A percentile compares a stretch with the other conserved stretches of the same genome.
phyloP scores from a whole-genome alignment of 2,329 filamentous ascomycete species.

The Samsoniella hepiali region DNA sequence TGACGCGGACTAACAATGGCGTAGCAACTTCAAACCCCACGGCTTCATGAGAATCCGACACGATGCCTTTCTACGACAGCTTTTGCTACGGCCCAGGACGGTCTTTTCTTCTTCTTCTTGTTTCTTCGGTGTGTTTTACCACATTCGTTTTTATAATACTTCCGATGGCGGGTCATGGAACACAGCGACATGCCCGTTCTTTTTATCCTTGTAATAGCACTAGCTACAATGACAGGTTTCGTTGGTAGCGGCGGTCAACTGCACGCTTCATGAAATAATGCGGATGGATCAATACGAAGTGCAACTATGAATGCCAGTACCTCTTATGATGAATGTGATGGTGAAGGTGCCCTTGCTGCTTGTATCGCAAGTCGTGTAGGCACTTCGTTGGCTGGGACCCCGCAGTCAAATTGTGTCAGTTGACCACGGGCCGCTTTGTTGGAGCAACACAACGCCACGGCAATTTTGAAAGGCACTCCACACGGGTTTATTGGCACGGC shows the following conservation, averaged over 20 bases:
- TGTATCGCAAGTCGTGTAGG: too few relatives aligned
- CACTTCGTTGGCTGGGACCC: too few relatives aligned
- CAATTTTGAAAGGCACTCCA: background rate
- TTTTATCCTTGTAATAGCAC: background rate
- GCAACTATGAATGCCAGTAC: background rate
- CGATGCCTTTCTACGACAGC: background rate
- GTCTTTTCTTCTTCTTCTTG: slow-evolving; percentile 1
- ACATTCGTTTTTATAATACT: background rate
- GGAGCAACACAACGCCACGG: background rate
- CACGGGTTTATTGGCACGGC: background rate
- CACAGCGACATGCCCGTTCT: slow-evolving; percentile 8
- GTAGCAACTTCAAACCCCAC: background rate
- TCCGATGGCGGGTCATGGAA: slow-evolving; percentile 11
- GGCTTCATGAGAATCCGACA: background rate
- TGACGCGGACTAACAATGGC: background rate
- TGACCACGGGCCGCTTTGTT: too few relatives aligned
- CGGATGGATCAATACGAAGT: background rate
- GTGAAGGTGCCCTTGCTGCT: too few relatives aligned
- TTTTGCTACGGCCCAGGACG: background rate
- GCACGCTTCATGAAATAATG: background rate
- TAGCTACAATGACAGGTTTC: background rate
- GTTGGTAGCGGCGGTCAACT: background rate
- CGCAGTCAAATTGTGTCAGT: too few relatives aligned
- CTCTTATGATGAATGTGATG: background rate
- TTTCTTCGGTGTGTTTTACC: background rate